Base-by-base conservation (phyloP, 495 filamentous ascomycete species). In the Xylaria longipes region DNA sequence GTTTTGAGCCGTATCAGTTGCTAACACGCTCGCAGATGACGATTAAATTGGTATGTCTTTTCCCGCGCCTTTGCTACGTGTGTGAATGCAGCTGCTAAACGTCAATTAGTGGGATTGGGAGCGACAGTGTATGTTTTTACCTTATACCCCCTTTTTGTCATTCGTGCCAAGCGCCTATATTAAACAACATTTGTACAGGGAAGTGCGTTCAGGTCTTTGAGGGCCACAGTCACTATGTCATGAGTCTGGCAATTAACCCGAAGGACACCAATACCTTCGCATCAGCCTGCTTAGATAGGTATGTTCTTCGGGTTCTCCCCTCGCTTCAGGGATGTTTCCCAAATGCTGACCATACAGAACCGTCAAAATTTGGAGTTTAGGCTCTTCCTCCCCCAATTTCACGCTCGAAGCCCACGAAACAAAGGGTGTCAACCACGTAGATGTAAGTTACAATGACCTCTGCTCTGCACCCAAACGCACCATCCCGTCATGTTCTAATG, bases 221-320 rank as follows among this genome's bases (percentile, higher is more conserved):
- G 79, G 96, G 96, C n/a, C 97, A 99, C 77, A 92, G 91, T 76
- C 94, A 97, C 83, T 97, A 94, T 86, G 96, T 98, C 50, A 99
- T 99, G 97, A 94, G 94, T n/a, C 87, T 99, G 72, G 91, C 97
- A n/a, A 97, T 99, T 80, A 98, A 99, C 82, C 96, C 96, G 20
- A 99, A 98, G 81, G 96, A 98, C 75, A 98, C 97, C 27, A 99
- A 99, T 79, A 89, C 96, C 22, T 99, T 99, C 79, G 96, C 96
- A 39, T 97, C 93, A 4, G 97, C 96, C 12, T 99, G 96, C 87
- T 83, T 99, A 77, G 96, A 99, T 80, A 57, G 69, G 69, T 71
- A 65, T 58, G 57, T 56, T 9, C 1, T 48, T 11, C 9, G 11
- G 14, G 8, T 6, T 56, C 9, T 27, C 15, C 3, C 1, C 33